phyloP scores from a whole-genome alignment of 176 grass and related monocot genomes.

The Hyparrhenia diplandra region DNA sequence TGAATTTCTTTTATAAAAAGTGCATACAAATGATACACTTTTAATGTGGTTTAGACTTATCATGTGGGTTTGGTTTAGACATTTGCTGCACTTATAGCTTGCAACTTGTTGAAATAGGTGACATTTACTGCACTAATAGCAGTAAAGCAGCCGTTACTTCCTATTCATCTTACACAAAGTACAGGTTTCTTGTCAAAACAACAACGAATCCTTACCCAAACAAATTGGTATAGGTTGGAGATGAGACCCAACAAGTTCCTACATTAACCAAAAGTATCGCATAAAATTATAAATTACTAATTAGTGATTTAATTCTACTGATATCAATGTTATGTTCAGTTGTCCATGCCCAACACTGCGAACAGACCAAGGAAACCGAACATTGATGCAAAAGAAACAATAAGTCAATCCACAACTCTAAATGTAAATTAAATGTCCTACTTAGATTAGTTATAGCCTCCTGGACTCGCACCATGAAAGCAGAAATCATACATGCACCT shows the following conservation, averaged over 20 bases:
- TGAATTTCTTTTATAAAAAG: neutral
- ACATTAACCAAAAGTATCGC: neutral
- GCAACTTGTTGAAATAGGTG: neutral
- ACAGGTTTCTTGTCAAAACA: neutral
- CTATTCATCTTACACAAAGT: neutral
- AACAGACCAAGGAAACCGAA: neutral
- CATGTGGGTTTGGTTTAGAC: neutral
- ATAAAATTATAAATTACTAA: neutral
- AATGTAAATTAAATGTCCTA: neutral
- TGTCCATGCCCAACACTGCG: neutral
- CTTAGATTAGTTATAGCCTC: neutral
- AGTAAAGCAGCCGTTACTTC: neutral
- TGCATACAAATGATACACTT: neutral
- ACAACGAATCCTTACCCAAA: neutral
- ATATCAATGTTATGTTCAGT: neutral
- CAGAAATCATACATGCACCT: neutral
- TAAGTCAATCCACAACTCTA: neutral
- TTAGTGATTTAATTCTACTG: neutral
- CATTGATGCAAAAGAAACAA: neutral
- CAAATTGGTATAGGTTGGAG: neutral
- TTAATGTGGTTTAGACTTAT: neutral
- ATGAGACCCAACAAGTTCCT: neutral
- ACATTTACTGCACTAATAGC: too few relatives aligned
- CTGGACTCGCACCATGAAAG: neutral
- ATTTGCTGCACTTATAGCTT: neutral